Evolutionary conservation across 306 rosid genomes (phyloP).

Genomic region (Nissolia schottii): DNA sequence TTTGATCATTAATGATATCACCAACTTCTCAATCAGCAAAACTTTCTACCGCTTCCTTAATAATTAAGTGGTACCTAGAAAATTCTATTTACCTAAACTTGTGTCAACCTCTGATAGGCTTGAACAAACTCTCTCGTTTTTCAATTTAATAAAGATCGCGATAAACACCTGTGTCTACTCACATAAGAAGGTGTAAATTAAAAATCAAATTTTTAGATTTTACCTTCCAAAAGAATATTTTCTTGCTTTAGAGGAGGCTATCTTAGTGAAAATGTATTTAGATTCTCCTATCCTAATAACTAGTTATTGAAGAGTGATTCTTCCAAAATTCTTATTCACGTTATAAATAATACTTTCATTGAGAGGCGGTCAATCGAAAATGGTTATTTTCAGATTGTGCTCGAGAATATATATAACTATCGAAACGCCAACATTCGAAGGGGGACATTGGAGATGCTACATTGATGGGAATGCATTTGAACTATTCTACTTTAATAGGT

Average conservation of each 20-base stretch:
- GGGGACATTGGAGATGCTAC: too few relatives aligned
- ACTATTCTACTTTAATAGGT: too few relatives aligned
- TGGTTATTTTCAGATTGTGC: too few relatives aligned
- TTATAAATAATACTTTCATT: too few relatives aligned
- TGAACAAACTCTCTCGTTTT: neutral
- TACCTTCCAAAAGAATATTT: neutral
- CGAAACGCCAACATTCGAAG: too few relatives aligned
- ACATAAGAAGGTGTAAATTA: neutral
- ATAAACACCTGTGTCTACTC: neutral
- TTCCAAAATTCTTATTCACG: too few relatives aligned
- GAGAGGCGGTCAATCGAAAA: too few relatives aligned
- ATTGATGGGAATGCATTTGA: too few relatives aligned
- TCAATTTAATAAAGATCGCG: neutral
- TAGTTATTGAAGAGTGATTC: too few relatives aligned
- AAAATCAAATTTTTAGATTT: conserved; percentile 17
- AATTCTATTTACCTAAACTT: neutral
- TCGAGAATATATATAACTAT: too few relatives aligned
- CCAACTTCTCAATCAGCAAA: neutral
- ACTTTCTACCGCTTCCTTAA: neutral
- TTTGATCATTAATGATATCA: conserved; percentile 1
- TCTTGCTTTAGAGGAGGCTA: neutral
- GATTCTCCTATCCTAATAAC: too few relatives aligned
- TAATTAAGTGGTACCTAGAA: neutral
- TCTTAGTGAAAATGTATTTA: too few relatives aligned
- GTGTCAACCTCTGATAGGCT: neutral